These are phyloP conservation scores for Xylaria curta DNA, from an alignment of 495 filamentous ascomycete genomes.

Conservation along the genomic window DNA sequence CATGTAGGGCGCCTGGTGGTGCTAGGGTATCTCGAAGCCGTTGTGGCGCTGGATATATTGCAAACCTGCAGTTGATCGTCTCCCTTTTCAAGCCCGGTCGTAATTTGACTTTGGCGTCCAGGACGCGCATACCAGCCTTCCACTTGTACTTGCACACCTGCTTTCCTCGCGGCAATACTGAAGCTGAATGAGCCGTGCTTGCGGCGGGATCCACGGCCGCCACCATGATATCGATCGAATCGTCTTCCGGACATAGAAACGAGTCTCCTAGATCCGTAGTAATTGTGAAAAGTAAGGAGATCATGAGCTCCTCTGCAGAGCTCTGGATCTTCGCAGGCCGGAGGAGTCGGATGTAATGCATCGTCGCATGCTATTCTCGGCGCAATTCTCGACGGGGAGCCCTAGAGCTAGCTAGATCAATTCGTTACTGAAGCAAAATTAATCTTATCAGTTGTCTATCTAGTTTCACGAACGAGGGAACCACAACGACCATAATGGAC, in stretches of 20 bases:
- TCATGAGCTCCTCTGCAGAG: conserved; percentile 41
- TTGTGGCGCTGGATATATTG: conserved; percentile 45
- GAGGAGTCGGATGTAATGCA: conserved; percentile 81
- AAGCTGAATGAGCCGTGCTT: not conserved
- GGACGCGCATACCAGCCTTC: conserved; percentile 49
- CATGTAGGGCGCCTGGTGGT: conserved; percentile 37
- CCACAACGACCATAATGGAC: not conserved
- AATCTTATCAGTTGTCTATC: not conserved
- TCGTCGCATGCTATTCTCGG: conserved; percentile 33
- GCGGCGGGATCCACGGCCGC: conserved; percentile 53
- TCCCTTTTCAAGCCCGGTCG: conserved; percentile 28
- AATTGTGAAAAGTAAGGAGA: conserved; percentile 69
- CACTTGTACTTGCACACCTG: conserved; percentile 34
- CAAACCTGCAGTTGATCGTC: conserved; percentile 40
- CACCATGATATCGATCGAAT: conserved; percentile 61
- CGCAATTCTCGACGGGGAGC: not conserved
- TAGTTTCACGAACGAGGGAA: not conserved
- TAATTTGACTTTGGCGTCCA: conserved; percentile 47
- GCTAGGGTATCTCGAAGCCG: not conserved
- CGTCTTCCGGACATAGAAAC: conserved; percentile 69
- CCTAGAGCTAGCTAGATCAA: not conserved
- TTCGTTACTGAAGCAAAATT: not conserved
- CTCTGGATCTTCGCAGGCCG: conserved; percentile 63
- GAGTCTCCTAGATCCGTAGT: conserved; percentile 90
- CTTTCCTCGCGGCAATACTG: not conserved